Conservation (phyloP, 805 yeast genomes). For the Tetrapisispora iriomotensis region DNA sequence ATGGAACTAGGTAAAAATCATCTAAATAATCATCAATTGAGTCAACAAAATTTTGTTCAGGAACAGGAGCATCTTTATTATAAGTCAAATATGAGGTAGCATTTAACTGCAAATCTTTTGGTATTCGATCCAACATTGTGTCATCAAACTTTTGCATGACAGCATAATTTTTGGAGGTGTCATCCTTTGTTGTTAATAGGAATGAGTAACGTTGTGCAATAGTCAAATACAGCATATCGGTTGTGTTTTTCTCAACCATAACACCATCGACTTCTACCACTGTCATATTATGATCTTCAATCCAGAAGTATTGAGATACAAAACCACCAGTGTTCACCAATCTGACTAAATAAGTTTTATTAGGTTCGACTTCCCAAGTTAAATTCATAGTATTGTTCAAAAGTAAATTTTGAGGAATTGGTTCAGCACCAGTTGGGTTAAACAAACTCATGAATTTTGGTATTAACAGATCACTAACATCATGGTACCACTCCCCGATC, state of each 20-base stretch:
- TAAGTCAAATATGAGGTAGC: conserved; percentile 68
- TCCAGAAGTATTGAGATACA: conserved; percentile 77
- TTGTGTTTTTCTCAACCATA: conserved; percentile 62
- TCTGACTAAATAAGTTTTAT: conserved; percentile 74
- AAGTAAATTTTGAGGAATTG: conserved; percentile 74
- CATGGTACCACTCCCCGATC: conserved; percentile 85
- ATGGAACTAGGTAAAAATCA: conserved; percentile 69
- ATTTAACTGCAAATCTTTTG: conserved; percentile 55
- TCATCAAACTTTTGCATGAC: conserved; percentile 75
- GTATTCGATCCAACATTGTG: conserved; percentile 70
- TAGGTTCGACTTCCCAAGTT: conserved; percentile 74
- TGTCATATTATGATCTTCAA: conserved; percentile 80
- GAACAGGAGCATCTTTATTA: conserved; percentile 33
- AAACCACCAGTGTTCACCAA: conserved; percentile 84
- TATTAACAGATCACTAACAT: conserved; percentile 37
- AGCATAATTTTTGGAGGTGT: conserved; percentile 59
- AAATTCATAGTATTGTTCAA: conserved; percentile 72
- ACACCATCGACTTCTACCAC: conserved; percentile 92
- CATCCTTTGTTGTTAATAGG: conserved; percentile 61
- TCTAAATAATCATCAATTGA: conserved; percentile 48
- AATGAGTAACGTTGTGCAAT: conserved; percentile 90
- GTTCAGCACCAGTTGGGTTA: conserved; percentile 98
- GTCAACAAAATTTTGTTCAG: conserved; percentile 36
- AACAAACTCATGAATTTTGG: conserved; percentile 52
- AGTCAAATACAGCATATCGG: conserved; percentile 66